These are phyloP conservation scores for Leccinum disarticulatum DNA, from an alignment of 768 basidiomycete genomes.

Conservation along the genomic window DNA sequence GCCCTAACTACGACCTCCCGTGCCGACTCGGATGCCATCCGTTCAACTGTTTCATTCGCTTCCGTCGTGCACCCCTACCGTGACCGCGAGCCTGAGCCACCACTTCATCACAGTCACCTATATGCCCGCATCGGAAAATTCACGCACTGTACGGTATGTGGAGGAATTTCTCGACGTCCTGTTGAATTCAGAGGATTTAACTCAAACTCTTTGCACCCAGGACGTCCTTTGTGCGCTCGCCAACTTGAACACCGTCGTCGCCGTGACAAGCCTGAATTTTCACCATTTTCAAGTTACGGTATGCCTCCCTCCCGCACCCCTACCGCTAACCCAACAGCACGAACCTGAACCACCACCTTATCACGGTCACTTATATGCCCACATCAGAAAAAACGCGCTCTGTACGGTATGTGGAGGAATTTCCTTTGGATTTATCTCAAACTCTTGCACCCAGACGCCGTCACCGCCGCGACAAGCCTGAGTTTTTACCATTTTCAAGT, in stretches of 20 bases:
- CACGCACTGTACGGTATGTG: conserved; percentile 49
- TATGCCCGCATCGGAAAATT: conserved; percentile 65
- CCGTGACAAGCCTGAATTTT: too few relatives aligned
- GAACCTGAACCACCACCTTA: conserved; percentile 83
- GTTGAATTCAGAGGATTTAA: conserved; percentile 61
- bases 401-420: conserved; percentile 53
- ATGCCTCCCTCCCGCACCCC: conserved; percentile 48
- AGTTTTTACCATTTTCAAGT: too few relatives aligned
- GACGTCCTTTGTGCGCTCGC: conserved; percentile 47
- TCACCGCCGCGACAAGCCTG: too few relatives aligned
- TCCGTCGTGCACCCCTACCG: conserved; percentile 60
- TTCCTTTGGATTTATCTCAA: conserved; percentile 54
- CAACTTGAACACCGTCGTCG: too few relatives aligned
- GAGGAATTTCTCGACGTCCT: conserved; percentile 76
- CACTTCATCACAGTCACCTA: conserved; percentile 74
- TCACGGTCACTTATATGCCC: conserved; percentile 65
- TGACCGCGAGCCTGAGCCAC: conserved; percentile 66
- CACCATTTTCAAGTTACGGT: too few relatives aligned
- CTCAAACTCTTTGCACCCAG: conserved; percentile 72
- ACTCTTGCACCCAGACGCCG: conserved; percentile 66
- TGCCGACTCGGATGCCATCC: conserved; percentile 28
- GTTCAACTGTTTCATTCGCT: conserved; percentile 33
- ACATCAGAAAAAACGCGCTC: conserved; percentile 64
- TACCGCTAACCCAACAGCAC: conserved; percentile 38
- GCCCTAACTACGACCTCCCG: conserved; percentile 50